phyloP scores from a whole-genome alignment of 495 filamentous ascomycete species.

The Pseudotulostoma volvatum region DNA sequence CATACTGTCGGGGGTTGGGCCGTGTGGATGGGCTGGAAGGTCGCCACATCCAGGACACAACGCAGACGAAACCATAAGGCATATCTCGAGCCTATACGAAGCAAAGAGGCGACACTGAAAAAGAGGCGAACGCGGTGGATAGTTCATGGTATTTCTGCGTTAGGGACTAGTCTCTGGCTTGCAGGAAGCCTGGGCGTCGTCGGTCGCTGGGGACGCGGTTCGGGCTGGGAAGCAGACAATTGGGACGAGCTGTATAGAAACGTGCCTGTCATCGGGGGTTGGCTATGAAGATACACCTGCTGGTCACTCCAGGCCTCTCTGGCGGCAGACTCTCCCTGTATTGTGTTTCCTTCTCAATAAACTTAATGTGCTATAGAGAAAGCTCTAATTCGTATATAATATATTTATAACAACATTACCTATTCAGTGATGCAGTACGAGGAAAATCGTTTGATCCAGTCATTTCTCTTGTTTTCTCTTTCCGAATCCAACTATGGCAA shows the following conservation, averaged over 20 bases:
- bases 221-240: slow-evolving; percentile 62
- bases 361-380: too few species aligned
- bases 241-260: slow-evolving; percentile 54
- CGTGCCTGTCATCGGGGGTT: slow-evolving; percentile 35
- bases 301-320: slow-evolving; percentile 1
- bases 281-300: slow-evolving; percentile 22
- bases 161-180: slow-evolving; percentile 52
- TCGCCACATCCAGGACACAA: slow-evolving; percentile 24
- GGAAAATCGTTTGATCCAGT: too few species aligned
- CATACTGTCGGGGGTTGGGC: slow-evolving; percentile 77
- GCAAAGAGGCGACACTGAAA: slow-evolving; percentile 20
- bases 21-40: slow-evolving; percentile 46
- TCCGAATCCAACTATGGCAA: too few species aligned
- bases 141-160: slow-evolving; percentile 44
- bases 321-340: too few species aligned
- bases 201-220: slow-evolving; percentile 47
- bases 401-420: too few species aligned
- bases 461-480: too few species aligned
- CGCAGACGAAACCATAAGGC: slow-evolving; percentile 17
- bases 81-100: slow-evolving; percentile 22
- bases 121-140: slow-evolving; percentile 49
- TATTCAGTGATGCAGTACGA: too few species aligned
- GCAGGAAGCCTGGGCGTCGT: slow-evolving; percentile 67
- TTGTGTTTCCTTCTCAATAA: too few species aligned
- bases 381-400: too few species aligned